These are phyloP conservation scores for Akanthomyces uredinophilus DNA, from an alignment of 2,329 filamentous ascomycete species.

Conservation along the genomic window DNA sequence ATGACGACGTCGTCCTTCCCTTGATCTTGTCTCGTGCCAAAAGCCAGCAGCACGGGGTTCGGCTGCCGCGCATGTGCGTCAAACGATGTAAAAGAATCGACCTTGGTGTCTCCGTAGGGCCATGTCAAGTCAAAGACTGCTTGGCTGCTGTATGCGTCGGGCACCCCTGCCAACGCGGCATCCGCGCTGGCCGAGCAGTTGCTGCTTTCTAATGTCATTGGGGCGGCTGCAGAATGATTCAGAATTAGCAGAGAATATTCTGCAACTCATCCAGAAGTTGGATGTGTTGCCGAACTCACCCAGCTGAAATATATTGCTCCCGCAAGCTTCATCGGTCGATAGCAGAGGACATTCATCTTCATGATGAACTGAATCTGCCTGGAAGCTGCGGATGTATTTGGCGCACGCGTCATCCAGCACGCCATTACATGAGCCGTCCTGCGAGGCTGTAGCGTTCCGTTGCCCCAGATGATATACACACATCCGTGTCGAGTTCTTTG, in stretches of 20 bases:
- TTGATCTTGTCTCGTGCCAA: background rate
- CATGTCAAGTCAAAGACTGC: background rate
- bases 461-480: background rate
- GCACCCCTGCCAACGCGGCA: background rate
- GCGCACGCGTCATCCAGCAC: background rate
- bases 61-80: background rate
- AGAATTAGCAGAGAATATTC: background rate
- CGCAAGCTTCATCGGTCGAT: background rate
- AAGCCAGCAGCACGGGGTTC: background rate
- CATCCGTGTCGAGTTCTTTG: background rate
- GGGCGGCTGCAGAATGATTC: background rate
- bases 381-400: background rate
- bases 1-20: background rate
- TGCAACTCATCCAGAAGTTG: no score
- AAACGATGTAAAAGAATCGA: background rate
- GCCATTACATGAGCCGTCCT: background rate
- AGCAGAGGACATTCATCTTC: background rate
- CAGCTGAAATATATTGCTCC: background rate
- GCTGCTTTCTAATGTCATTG: background rate
- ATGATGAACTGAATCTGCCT: background rate
- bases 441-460: background rate
- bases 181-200: background rate
- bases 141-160: background rate
- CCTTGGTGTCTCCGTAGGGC: background rate
- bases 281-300: background rate